Evolutionary conservation across 2,329 filamentous ascomycete genomes (phyloP).

Genomic region (Decorospora gaudefroyi): DNA sequence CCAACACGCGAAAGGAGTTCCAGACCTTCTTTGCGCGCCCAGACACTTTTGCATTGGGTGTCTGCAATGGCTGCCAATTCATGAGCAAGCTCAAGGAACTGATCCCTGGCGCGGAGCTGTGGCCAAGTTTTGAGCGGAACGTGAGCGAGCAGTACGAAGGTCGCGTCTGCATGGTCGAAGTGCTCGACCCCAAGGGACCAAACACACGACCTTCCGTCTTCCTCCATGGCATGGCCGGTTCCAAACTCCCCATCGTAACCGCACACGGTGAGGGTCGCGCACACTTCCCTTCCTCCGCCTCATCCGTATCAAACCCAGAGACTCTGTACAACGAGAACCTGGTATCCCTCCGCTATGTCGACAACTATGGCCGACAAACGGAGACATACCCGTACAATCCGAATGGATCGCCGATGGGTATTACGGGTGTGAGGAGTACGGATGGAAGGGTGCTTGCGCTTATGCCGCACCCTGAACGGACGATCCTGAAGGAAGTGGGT

Average conservation of each 20-base stretch:
- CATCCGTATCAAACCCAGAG: constrained; percentile 51
- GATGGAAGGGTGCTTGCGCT: constrained; percentile 83
- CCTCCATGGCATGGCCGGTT: constrained; percentile 83
- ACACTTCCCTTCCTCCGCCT: constrained; percentile 48
- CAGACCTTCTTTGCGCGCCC: constrained; percentile 80
- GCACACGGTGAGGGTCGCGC: constrained; percentile 92
- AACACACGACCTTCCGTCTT: constrained; percentile 68
- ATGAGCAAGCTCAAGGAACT: constrained; percentile 78
- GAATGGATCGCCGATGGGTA: constrained; percentile 80
- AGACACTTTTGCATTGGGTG: constrained; percentile 89
- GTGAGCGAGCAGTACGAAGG: constrained; percentile 87
- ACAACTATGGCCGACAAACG: constrained; percentile 76
- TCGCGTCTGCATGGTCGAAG: constrained; percentile 81
- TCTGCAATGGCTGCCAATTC: constrained; percentile 98
- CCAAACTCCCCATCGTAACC: constrained; percentile 80
- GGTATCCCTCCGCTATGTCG: constrained; percentile 79
- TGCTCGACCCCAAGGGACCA: constrained; percentile 62
- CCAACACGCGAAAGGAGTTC: constrained; percentile 75
- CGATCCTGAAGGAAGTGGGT: constrained; percentile 75
- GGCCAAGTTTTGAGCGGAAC: constrained; percentile 88
- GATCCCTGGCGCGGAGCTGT: constrained; percentile 79
- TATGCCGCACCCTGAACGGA: constrained; percentile 95
- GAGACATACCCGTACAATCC: constrained; percentile 87
- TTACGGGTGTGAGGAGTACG: constrained; percentile 75
- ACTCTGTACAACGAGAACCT: constrained; percentile 67